Evolutionary conservation across 129 eudicot genomes (phyloP), one percentile per base, ranked within the genome.

Genomic region (Chrysanthemum lavandulifolium): DNA sequence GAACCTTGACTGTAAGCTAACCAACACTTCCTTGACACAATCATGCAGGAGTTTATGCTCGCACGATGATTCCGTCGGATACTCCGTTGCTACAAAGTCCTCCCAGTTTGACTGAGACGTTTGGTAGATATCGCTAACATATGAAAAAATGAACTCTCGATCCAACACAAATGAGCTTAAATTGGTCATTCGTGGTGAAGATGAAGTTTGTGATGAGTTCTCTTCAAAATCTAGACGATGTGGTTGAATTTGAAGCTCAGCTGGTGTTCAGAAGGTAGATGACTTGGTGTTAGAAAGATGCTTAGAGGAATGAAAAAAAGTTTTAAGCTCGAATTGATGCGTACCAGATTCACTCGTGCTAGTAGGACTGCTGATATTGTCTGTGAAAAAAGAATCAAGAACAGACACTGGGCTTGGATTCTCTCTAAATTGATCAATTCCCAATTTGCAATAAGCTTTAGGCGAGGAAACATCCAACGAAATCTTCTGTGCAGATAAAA

Each of bases 371-470:
- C 78, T 49, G 13, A 67, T 29, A 72, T 80, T 84, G 15, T 88
- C 94, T 27, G 71, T 33, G 71, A 84, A 86, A 58, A 78, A 67
- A 36, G 85, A 76, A 31, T 86, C 96, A 25, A 89, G 88, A 69
- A 86, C 92, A 14, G 96, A 89, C 48, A 89, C 85, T 1, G 96
- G 96, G 61, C 96, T 89, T 1, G 79, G 85, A 53, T 86, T 81
- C 65, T 86, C 91, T 76, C 86, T 81, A 55, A 84, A 73, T 19
- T 80, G 80, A 33, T 65, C 80, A 33, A 10, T 73, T 62, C 71
- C 65, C 51, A 70, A n/a, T 56, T 78, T 80, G 69, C 57, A 73
- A 18, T 18, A 43, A 18, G 66, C 80, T 66, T 69, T 81, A 6
- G 86, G 75, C 40, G 96, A 77, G 50, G 78, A 63, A 57, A 60